A percentile compares a stretch with the other conserved stretches of the same genome.
Evolutionary conservation across 1,284 basidiomycete genomes (phyloP).

Genomic region (Leccinum fuscescens): DNA sequence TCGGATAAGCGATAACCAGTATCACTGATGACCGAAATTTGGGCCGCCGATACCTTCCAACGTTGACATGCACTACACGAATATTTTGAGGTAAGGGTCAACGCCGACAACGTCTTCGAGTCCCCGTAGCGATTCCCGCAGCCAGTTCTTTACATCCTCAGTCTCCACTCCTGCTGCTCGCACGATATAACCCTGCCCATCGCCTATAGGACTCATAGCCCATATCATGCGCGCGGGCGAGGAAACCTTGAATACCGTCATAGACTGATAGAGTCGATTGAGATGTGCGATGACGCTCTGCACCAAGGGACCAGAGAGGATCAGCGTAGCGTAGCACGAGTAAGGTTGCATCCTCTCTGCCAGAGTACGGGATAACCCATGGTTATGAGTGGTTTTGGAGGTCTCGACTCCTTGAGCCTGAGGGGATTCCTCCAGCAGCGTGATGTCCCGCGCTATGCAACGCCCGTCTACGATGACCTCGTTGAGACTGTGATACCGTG

Average conservation of each 20-base stretch:
- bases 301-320: constrained; percentile 69
- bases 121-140: constrained; percentile 48
- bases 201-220: constrained; percentile 64
- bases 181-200: constrained; percentile 52
- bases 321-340: constrained; percentile 80
- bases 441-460: constrained; percentile 72
- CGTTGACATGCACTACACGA: constrained; percentile 38
- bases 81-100: constrained; percentile 64
- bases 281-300: constrained; percentile 46
- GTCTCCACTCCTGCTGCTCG: constrained; percentile 72
- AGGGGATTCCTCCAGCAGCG: constrained; percentile 61
- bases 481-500: constrained; percentile 81
- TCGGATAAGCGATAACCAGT: neutral
- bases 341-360: constrained; percentile 69
- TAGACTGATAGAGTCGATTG: constrained; percentile 47
- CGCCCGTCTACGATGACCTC: constrained; percentile 70
- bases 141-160: constrained; percentile 71
- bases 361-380: constrained; percentile 43
- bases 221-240: constrained; percentile 66
- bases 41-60: neutral
- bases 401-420: constrained; percentile 2
- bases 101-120: constrained; percentile 57
- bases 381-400: constrained; percentile 26
- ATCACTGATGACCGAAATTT: neutral
- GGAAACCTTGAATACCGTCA: constrained; percentile 59